Evolutionary conservation across 2,329 filamentous ascomycete genomes (phyloP), one percentile per base, ranked within the genome.

Genomic region (Cladophialophora carrionii): DNA sequence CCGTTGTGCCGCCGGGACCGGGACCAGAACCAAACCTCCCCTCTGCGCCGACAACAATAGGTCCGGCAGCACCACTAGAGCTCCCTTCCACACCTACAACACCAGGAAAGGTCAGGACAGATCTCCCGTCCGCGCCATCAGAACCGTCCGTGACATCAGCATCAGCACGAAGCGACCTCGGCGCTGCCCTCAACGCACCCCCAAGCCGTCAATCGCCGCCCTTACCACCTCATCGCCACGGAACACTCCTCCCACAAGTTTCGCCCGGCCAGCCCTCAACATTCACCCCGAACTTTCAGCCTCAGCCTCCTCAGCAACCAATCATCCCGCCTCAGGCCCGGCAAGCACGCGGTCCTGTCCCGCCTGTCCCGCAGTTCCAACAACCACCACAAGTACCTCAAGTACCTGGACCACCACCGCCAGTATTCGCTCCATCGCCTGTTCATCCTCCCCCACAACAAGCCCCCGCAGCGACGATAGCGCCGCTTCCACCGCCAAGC

Each of bases 1-100:
- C 85, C 2, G 76, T 78, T 57, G 78, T 83, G 7, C 81, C 83
- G 3, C 73, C 69, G 73, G 71, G 74, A 72, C 61, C 75, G 74
- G 37, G 26, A 29, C 26, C 75, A 73, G 48, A 53, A 37, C 61
- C 73, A 66, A 43, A 63, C 34, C 73, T 75, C 34, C 76, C 72
- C 66, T 74, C 73, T 60, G 61, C 64, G 57, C 71, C 49, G 53
- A 69, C 64, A 52, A 66, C 72, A 14, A 63, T 71, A 31, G 64
- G 71, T 3, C 65, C 71, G 5, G 37, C 61, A 34, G 65, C 72
- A 34, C 65, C 72, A 12, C 66, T 72, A n/a, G 68, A 67, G 48
- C 69, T 74, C 41, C 71, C 71, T 17, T 57, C 64, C 10, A 69
- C 74, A 20, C 75, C 77, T 10, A 58, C 60, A 26, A 46, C 62